A percentile compares a stretch with the other conserved stretches of the same genome.
These are phyloP conservation scores for Trichoderma atrobrunneum DNA, from an alignment of 2,329 filamentous ascomycete genomes.

Conservation along the genomic window DNA sequence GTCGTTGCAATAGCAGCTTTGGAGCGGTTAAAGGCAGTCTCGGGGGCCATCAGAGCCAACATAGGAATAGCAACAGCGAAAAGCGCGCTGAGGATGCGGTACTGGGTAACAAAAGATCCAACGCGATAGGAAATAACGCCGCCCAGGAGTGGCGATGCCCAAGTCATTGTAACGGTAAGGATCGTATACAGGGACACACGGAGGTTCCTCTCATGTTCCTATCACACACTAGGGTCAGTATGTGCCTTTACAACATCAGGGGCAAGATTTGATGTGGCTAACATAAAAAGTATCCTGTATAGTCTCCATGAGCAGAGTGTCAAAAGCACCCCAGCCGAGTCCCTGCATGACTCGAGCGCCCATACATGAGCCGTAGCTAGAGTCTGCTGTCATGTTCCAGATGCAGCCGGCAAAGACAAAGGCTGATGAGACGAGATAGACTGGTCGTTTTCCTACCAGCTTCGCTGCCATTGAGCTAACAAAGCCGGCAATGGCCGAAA, in stretches of 20 bases:
- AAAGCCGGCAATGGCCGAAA: conserved; percentile 47
- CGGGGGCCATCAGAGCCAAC: conserved; percentile 48
- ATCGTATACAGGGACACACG: conserved; percentile 47
- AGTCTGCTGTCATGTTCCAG: conserved; percentile 47
- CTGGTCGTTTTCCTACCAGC: conserved; percentile 51
- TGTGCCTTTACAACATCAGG: too few species aligned
- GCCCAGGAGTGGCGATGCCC: conserved; percentile 54
- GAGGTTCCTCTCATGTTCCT: conserved; percentile 51
- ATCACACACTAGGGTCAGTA: background rate
- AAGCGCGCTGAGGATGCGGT: conserved; percentile 50
- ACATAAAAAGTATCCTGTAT: conserved; percentile 59
- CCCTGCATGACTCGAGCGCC: conserved; percentile 54
- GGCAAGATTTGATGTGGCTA: conserved; percentile 22
- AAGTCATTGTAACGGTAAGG: conserved; percentile 46
- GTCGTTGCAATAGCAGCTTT: conserved; percentile 23
- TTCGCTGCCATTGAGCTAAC: conserved; percentile 42
- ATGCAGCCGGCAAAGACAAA: conserved; percentile 48
- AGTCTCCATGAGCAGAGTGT: conserved; percentile 50
- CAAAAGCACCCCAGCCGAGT: conserved; percentile 58
- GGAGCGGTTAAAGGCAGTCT: conserved; percentile 51
- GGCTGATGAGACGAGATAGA: conserved; percentile 48
- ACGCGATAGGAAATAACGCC: conserved; percentile 45
- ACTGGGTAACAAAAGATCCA: conserved; percentile 46
- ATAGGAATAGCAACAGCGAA: conserved; percentile 46
- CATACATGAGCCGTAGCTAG: conserved; percentile 47